These are phyloP conservation scores for Coffea canephora DNA, from an alignment of 257 asterid genomes.

Conservation along the genomic window DNA sequence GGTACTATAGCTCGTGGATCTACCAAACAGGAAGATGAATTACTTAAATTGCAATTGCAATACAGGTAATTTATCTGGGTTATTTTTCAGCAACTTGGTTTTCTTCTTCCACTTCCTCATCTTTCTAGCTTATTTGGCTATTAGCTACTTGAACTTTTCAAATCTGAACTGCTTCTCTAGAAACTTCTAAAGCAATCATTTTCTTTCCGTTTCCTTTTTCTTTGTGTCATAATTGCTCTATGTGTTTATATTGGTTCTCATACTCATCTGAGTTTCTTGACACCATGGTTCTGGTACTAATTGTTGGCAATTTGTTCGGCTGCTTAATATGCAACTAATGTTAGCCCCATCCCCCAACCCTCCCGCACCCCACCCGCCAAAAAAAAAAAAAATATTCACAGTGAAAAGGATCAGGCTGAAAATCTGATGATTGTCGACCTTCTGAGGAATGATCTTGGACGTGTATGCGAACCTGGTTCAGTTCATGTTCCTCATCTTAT, in stretches of 20 bases:
- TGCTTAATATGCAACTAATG: not conserved
- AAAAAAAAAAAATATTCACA: conserved; percentile 17
- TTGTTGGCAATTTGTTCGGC: not conserved
- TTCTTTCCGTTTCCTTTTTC: not conserved
- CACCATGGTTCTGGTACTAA: not conserved
- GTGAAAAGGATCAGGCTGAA: conserved; percentile 99
- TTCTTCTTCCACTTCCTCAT: not conserved
- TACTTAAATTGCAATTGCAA: conserved; percentile 64
- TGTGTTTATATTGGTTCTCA: not conserved
- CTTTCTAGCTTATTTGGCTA: not conserved
- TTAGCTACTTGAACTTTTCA: not conserved
- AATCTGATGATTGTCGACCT: conserved; percentile 97
- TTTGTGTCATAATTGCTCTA: not conserved
- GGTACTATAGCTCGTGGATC: conserved; percentile 94
- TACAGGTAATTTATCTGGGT: conserved; percentile 52
- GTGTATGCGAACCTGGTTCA: conserved; percentile 96
- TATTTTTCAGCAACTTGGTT: not conserved
- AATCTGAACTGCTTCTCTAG: not conserved
- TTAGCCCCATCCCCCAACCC: not conserved
- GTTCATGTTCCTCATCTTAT: conserved; percentile 89
- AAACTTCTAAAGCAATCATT: not conserved
- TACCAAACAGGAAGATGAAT: conserved; percentile 63
- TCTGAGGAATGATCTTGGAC: conserved; percentile 90
- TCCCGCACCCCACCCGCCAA: no score
- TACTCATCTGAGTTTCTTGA: not conserved